Base-by-base conservation (phyloP, 2,329 filamentous ascomycete species). In the Aspergillus intermedius region DNA sequence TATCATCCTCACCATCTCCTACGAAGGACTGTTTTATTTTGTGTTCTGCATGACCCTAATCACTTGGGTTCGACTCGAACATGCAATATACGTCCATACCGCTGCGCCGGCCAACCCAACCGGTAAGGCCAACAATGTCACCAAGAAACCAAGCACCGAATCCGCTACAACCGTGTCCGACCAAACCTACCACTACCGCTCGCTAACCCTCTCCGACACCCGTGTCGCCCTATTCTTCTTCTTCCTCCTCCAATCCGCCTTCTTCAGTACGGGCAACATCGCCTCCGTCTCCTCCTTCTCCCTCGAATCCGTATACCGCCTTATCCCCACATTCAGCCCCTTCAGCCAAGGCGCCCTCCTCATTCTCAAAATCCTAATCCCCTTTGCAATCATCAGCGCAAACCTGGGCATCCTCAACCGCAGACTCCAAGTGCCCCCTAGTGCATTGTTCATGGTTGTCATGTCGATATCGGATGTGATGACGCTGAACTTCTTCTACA, bases 401-500 rank as follows among this genome's bases (percentile, higher is more conserved):
- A 95, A 94, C 60, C 78, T 98, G n/a, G 93, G 91, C 1, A 87
- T 98, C 10, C 76, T 98, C 13, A 98, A 96, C 67, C 84, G 83
- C 58, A 76, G 86, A 5, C 75, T 98, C 0, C 86, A 87, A 13
- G 86, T 98, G 0, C 86, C 90, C 7, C 91, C 90, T 0, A 90
- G 87, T 35, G 88, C 90, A 5, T 74, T 98, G 3, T 96, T 97
- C 72, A 96, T 96, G 86, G 74, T 91, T 2, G 90, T 95, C 45
- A 95, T 96, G 82, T 87, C 87, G 0, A 81, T 94, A 45, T 91
- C 87, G 52, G 93, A 98, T 65, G 82, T 95, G 44, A 77, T 97
- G 65, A 97, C 93, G 3, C 77, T 98, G 46, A 88, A 93, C 61
- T 98, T 98, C 75, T 98, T 98, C 72, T 98, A 88, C 83, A 88